These are phyloP conservation scores for Cladophialophora carrionii DNA, from an alignment of 2,329 filamentous ascomycete species.

Conservation along the genomic window DNA sequence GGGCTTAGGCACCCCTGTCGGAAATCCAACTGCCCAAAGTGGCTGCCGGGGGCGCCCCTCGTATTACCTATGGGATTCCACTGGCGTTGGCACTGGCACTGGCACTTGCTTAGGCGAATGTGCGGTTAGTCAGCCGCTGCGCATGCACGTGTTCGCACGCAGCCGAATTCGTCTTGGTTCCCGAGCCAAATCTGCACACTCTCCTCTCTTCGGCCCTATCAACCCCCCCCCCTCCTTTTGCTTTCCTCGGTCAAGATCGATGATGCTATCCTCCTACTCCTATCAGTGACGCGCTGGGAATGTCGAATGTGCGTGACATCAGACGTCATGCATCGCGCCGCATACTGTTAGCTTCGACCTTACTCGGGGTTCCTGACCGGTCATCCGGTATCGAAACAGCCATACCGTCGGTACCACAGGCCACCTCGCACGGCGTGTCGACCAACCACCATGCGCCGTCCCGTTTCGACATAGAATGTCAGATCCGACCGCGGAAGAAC, in stretches of 20 bases:
- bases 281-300: background rate
- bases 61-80: too few relatives aligned
- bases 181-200: background rate
- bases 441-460: conserved; percentile 16
- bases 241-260: background rate
- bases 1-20: background rate
- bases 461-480: conserved; percentile 6
- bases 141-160: background rate
- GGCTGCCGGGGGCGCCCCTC: background rate
- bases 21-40: conserved; percentile 11
- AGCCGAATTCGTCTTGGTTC: background rate
- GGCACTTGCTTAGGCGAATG: conserved; percentile 2
- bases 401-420: background rate
- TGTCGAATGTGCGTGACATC: background rate
- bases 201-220: background rate
- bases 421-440: background rate
- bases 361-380: background rate
- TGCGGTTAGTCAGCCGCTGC: conserved; percentile 5
- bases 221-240: background rate
- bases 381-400: background rate
- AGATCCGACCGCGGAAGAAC: conserved; percentile 8
- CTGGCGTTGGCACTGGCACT: too few relatives aligned
- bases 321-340: background rate
- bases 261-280: conserved; percentile 4
- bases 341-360: background rate